Conservation (phyloP, 2,329 filamentous ascomycete genomes). For the Penicillium frequentans region DNA sequence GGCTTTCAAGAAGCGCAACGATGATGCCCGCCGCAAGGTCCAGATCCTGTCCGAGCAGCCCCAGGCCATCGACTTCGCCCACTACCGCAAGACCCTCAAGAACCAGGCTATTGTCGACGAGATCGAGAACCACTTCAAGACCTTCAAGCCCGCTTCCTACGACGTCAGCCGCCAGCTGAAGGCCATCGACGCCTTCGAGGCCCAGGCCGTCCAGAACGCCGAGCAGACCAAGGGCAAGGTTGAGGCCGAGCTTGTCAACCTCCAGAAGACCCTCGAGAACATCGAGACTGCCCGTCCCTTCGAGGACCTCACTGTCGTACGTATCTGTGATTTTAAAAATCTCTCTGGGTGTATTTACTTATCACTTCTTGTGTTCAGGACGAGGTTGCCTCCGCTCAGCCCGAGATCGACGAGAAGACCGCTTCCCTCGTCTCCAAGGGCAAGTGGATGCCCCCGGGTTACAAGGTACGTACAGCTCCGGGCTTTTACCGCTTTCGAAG, state of each 20-base stretch:
- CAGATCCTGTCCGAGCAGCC: slow-evolving; percentile 79
- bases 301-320: slow-evolving; percentile 94
- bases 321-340: slow-evolving; percentile 34
- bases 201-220: slow-evolving; percentile 93
- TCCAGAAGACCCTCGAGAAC: slow-evolving; percentile 93
- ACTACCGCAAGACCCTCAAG: slow-evolving; percentile 91
- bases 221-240: slow-evolving; percentile 96
- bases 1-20: slow-evolving; percentile 99
- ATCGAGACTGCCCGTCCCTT: slow-evolving; percentile 95
- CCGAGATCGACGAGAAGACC: slow-evolving; percentile 97
- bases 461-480: slow-evolving; percentile 72
- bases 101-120: slow-evolving; percentile 94
- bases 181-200: slow-evolving; percentile 97
- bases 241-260: slow-evolving; percentile 88
- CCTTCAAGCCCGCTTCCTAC: slow-evolving; percentile 90
- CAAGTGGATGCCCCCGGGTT: slow-evolving; percentile 96
- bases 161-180: slow-evolving; percentile 93
- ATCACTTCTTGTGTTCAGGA: slow-evolving; percentile 59
- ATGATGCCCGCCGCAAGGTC: slow-evolving; percentile 94
- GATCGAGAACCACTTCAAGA: slow-evolving; percentile 92
- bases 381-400: slow-evolving; percentile 89
- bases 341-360: slow-evolving; percentile 7
- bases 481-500: background rate
- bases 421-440: slow-evolving; percentile 93
- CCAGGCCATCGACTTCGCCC: slow-evolving; percentile 84